Conservation (phyloP, 2,329 filamentous ascomycete genomes). For the Fusarium mangiferae region DNA sequence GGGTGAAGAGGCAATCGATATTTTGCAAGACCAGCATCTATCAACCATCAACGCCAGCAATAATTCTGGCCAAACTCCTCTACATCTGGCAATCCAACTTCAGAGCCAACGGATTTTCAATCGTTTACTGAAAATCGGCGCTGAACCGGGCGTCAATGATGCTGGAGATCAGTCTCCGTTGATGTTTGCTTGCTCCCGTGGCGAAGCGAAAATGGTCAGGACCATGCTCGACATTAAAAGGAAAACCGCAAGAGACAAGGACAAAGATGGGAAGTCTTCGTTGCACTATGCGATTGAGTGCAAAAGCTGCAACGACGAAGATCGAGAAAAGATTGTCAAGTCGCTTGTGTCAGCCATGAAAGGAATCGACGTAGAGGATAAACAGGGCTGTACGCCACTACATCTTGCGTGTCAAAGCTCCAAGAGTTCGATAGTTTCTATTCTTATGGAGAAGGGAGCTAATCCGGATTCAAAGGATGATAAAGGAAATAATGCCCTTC, state of each 20-base stretch:
- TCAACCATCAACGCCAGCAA: not conserved
- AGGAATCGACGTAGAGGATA: not conserved
- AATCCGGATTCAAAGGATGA: not conserved
- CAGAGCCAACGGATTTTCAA: not conserved
- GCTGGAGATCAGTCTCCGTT: not conserved
- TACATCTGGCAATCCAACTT: not conserved
- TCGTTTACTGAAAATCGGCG: not conserved
- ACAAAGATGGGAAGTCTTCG: not conserved
- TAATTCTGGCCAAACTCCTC: not conserved
- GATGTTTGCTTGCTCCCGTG: not conserved
- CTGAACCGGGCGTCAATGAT: not conserved
- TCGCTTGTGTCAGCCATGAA: not conserved
- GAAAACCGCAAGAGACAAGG: not conserved
- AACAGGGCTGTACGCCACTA: not conserved
- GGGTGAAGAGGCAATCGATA: not conserved
- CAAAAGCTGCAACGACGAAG: not conserved
- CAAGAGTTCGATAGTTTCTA: not conserved
- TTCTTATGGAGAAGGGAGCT: not conserved
- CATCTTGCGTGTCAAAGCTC: not conserved
- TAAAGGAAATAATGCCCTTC: not conserved
- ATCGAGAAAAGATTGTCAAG: no score
- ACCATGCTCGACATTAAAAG: accelerated
- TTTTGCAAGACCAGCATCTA: not conserved
- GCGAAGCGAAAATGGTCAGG: not conserved
- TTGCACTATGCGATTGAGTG: not conserved